phyloP scores from a whole-genome alignment of 257 asterid genomes.

The Rubia yunnanensis region DNA sequence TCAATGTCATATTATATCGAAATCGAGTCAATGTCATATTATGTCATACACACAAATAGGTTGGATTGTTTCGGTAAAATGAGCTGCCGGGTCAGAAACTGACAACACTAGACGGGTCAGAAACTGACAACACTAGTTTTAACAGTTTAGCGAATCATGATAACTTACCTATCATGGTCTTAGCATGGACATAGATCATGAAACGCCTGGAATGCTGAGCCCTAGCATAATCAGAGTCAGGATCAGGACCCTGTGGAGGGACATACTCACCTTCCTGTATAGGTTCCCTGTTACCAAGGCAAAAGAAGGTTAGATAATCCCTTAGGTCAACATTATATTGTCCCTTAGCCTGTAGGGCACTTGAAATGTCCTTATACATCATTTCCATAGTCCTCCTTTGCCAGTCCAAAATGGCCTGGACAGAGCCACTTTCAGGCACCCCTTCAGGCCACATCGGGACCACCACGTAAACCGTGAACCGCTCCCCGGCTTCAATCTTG shows the following conservation, averaged over 20 bases:
- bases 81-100: too few species aligned
- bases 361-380: constrained; percentile 73
- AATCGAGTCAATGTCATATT: neutral
- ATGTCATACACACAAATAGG: too few species aligned
- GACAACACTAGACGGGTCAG: too few species aligned
- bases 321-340: constrained; percentile 36
- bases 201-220: constrained; percentile 79
- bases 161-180: constrained; percentile 73
- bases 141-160: too few species aligned
- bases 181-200: constrained; percentile 95
- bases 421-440: constrained; percentile 64
- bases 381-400: constrained; percentile 94
- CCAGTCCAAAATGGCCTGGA: constrained; percentile 93
- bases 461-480: constrained; percentile 63
- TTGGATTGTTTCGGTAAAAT: too few species aligned
- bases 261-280: constrained; percentile 32
- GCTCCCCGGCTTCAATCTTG: constrained; percentile 59
- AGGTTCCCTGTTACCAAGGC: constrained; percentile 82
- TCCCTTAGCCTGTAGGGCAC: constrained; percentile 45
- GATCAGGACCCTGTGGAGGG: constrained; percentile 56
- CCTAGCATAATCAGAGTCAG: constrained; percentile 52
- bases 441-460: constrained; percentile 99
- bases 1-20: too few species aligned
- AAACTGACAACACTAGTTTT: too few species aligned
- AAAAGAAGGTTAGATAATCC: constrained; percentile 74